These are phyloP conservation scores for Rhizophagus clarus DNA, from an alignment of 192 early-diverging fungal species.

Conservation along the genomic window DNA sequence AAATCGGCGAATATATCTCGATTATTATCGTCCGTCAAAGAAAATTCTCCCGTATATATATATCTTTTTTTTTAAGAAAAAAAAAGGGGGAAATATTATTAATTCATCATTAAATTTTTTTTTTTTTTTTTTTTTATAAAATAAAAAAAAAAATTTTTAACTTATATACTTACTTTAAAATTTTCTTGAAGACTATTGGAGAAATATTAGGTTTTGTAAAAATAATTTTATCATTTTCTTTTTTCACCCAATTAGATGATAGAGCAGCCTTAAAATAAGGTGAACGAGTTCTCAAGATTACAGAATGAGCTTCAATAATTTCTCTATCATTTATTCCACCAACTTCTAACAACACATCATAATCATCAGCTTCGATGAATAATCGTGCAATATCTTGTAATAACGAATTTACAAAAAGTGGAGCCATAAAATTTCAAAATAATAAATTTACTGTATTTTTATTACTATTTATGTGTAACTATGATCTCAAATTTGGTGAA, in stretches of 20 bases:
- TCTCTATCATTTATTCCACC: neutral
- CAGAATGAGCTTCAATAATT: slow-evolving; percentile 12
- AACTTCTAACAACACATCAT: neutral
- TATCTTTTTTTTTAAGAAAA: neutral
- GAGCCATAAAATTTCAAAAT: neutral
- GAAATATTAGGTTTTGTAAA: slow-evolving; percentile 18
- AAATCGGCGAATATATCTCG: neutral
- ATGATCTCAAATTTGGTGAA: too few species aligned
- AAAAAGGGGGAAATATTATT: neutral
- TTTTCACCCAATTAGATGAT: slow-evolving; percentile 1
- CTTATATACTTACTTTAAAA: slow-evolving; percentile 6
- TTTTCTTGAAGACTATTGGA: neutral
- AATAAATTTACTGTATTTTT: too few species aligned
- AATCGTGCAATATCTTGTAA: neutral
- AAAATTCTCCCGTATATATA: slow-evolving; percentile 11
- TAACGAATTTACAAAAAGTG: neutral
- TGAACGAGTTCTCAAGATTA: slow-evolving; percentile 15
- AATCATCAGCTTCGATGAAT: neutral
- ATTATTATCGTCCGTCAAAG: neutral
- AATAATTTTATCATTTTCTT: neutral
- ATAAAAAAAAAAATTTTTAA: too few species aligned
- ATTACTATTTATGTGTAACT: too few species aligned
- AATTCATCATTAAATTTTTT: too few species aligned
- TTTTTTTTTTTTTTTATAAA: too few species aligned
- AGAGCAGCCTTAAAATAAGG: slow-evolving; percentile 8